Base-by-base conservation (phyloP, 805 yeast genomes). In the Sungouiozyma ichnusensis region DNA sequence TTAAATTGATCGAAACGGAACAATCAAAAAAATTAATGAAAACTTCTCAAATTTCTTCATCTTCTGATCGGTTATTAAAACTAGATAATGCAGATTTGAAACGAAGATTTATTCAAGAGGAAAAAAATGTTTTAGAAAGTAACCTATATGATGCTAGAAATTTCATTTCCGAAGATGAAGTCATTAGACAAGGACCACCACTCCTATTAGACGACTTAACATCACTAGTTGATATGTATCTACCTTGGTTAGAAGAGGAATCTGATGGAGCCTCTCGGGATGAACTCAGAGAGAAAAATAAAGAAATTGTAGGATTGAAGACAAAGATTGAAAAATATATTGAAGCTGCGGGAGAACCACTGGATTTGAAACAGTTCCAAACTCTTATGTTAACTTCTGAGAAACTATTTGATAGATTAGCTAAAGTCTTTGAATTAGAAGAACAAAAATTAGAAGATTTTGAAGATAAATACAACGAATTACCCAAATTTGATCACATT, bases 221-320 rank as follows among this genome's bases (percentile, higher is more conserved):
- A 1, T 43, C 51, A 0, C 47, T 65, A 4, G 73, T 81, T 3
- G 43, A 65, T 14, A 77, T 74, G 9, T 62, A 68, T 19, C 63
- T 83, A 37, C 90, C 81, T 45, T 85, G 95, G 95, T 64, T 86
- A 33, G 94, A 85, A 39, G 76, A 74, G 51, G 86, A 77, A 15
- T 71, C 85, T 32, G 82, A 74, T 41, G 36, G 64, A 17, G 73
- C 83, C 1, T 48, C 59, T 0, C 37, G 62, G 11, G 29, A 16
- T 16, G 36, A 42, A 24, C 33, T 48, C 16, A 36, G 39, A 16
- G 35, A 40, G 18, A 43, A 35, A 31, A 40, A 38, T 20, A 36
- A 45, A 1, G 46, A 44, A 9, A 46, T 67, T 3, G 48, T 58
- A 7, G 48, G 44, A 0, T 47, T 62, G 16, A 58, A 55, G 36